Evolutionary conservation across 371 early-diverging fungal genomes (phyloP).

Genomic region (Saksenaea oblongispora): DNA sequence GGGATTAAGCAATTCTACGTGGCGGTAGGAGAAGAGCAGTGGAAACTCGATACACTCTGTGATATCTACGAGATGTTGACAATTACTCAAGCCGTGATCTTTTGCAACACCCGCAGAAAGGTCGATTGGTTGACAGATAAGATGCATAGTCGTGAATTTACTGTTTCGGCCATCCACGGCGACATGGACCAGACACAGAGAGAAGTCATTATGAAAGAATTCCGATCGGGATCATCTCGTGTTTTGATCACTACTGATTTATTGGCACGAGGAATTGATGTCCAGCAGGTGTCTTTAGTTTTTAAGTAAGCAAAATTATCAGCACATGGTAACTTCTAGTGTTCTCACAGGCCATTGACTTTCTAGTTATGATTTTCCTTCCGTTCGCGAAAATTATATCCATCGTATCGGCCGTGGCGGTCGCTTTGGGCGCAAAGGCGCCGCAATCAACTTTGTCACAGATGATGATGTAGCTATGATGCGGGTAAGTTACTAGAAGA

Average conservation of each 20-base stretch:
- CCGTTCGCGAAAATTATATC: constrained; percentile 96
- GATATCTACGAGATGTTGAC: constrained; percentile 92
- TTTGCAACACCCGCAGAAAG: constrained; percentile 94
- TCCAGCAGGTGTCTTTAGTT: constrained; percentile 99
- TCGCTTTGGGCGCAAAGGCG: constrained; percentile 99
- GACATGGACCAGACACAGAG: constrained; percentile 97
- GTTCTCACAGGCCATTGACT: not conserved
- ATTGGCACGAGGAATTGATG: constrained; percentile 99
- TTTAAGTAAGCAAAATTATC: constrained; percentile 36
- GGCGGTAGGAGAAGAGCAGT: constrained; percentile 88
- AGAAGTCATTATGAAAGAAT: constrained; percentile 96
- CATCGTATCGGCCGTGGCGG: constrained; percentile 99
- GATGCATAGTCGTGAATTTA: constrained; percentile 82
- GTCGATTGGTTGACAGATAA: constrained; percentile 91
- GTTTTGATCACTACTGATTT: constrained; percentile 99
- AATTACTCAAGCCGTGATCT: constrained; percentile 95
- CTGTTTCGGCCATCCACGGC: constrained; percentile 94
- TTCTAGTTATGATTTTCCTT: constrained; percentile 97
- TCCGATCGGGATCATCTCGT: constrained; percentile 93
- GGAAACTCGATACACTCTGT: constrained; percentile 89
- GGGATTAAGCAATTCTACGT: constrained; percentile 95
- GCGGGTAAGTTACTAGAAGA: constrained; percentile 42
- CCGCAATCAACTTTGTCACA: constrained; percentile 99
- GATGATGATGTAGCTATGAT: constrained; percentile 89
- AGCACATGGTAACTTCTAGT: not conserved